These are phyloP conservation scores for Plasmodium blacklocki DNA, from an alignment of 169 alveolate genomes.

Conservation along the genomic window DNA sequence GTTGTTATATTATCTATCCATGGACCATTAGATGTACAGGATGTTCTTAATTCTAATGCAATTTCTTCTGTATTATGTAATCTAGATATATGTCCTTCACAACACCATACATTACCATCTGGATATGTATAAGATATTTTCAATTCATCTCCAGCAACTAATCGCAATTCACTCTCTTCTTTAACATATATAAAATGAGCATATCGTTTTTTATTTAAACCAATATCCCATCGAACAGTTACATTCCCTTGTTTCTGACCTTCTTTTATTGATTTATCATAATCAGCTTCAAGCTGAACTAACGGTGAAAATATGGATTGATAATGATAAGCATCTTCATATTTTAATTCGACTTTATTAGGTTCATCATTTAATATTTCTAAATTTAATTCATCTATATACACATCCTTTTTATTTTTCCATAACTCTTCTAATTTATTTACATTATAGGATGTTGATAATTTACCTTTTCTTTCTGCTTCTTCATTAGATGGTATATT, in stretches of 20 bases:
- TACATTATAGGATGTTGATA: conserved; percentile 57
- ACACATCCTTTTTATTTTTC: conserved; percentile 77
- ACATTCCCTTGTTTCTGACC: conserved; percentile 90
- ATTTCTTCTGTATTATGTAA: conserved; percentile 88
- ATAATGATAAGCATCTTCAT: conserved; percentile 82
- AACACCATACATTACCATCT: conserved; percentile 83
- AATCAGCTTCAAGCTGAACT: conserved; percentile 94
- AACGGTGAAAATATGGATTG: conserved; percentile 88
- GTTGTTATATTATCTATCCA: conserved; percentile 78
- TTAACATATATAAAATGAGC: conserved; percentile 92
- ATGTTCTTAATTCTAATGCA: conserved; percentile 85
- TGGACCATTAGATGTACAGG: conserved; percentile 82
- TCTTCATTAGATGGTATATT: conserved; percentile 84
- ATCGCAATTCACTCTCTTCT: conserved; percentile 90
- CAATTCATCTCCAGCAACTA: conserved; percentile 93
- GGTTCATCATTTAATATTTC: conserved; percentile 76
- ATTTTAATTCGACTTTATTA: conserved; percentile 42
- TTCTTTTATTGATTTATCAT: conserved; percentile 93
- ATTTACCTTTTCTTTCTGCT: conserved; percentile 77
- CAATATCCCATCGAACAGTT: conserved; percentile 87
- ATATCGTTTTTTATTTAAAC: conserved; percentile 86
- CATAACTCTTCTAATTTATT: conserved; percentile 79
- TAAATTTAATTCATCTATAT: conserved; percentile 76
- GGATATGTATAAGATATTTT: conserved; percentile 82
- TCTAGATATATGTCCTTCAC: conserved; percentile 88